A percentile compares a stretch with the other conserved stretches of the same genome.
phyloP scores from a whole-genome alignment of 345 rosid genomes.

The Dimocarpus longan region DNA sequence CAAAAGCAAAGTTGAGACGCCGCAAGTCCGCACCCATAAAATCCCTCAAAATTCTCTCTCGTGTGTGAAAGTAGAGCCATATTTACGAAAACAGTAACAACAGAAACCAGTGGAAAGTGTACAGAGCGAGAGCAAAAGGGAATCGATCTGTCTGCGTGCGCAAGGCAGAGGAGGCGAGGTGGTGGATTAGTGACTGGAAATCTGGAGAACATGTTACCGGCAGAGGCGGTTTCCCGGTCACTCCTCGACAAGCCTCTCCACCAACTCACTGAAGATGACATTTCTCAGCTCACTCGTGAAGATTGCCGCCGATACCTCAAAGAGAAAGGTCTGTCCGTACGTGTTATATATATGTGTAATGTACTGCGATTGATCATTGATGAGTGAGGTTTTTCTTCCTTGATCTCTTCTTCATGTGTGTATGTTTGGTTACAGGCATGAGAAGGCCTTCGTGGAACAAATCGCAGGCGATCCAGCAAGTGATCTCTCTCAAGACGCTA shows the following conservation, averaged over 20 bases:
- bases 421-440: conserved; percentile 39
- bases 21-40: background rate
- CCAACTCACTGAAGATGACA: conserved; percentile 53
- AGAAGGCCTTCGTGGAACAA: conserved; percentile 61
- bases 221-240: conserved; percentile 36
- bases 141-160: conserved; percentile 8
- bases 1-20: conserved; percentile 25
- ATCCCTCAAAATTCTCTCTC: background rate
- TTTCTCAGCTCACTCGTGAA: conserved; percentile 59
- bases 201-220: conserved; percentile 33
- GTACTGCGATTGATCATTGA: background rate
- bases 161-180: background rate
- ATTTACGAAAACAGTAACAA: conserved; percentile 27
- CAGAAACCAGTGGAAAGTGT: conserved; percentile 7
- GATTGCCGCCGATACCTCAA: conserved; percentile 58
- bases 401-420: background rate
- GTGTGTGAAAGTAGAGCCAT: background rate
- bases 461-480: conserved; percentile 63
- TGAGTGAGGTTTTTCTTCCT: background rate
- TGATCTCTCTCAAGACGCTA: conserved; percentile 47
- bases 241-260: conserved; percentile 44
- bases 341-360: background rate
- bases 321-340: conserved; percentile 32
- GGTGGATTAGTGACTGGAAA: conserved; percentile 4
- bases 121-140: background rate